A percentile compares a stretch with the other conserved stretches of the same genome.
Conservation (phyloP, 2,329 filamentous ascomycete species). For the Alternaria arborescens region DNA sequence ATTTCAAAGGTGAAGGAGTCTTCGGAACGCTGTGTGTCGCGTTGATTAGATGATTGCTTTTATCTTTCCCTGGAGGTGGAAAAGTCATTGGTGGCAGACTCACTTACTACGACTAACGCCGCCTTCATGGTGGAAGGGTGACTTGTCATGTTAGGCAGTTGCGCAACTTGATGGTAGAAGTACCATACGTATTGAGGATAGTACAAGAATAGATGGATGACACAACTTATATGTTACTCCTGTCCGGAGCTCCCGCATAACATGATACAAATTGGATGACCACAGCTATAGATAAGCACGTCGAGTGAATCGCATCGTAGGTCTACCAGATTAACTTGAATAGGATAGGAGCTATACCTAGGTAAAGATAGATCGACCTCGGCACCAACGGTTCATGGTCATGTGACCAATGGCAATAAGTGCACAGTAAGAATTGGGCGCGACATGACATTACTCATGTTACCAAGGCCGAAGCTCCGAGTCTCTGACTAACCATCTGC, state of each 20-base stretch:
- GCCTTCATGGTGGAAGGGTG: background rate
- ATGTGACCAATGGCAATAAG: background rate
- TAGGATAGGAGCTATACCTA: background rate
- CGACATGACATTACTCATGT: background rate
- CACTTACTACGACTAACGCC: background rate
- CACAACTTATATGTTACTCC: background rate
- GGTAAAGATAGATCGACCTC: background rate
- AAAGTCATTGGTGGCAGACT: background rate
- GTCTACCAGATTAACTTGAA: too few relatives aligned
- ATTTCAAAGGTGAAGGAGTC: background rate
- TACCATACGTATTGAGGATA: background rate
- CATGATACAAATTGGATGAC: background rate
- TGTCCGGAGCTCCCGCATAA: background rate
- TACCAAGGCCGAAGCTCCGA: background rate
- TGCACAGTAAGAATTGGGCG: background rate
- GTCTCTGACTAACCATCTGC: background rate
- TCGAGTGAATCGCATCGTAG: too few relatives aligned
- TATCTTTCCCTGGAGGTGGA: too few relatives aligned
- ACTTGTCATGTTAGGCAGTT: background rate
- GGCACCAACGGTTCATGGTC: background rate
- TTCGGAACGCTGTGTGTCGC: background rate
- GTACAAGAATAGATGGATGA: background rate
- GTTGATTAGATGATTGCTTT: background rate
- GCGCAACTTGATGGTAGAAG: background rate
- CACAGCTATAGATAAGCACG: too few relatives aligned